Percentiles rank a stretch among this genome's conserved stretches.
Evolutionary conservation across 176 grass and related monocot genomes (phyloP).

Genomic region (Aegilops bicornis): DNA sequence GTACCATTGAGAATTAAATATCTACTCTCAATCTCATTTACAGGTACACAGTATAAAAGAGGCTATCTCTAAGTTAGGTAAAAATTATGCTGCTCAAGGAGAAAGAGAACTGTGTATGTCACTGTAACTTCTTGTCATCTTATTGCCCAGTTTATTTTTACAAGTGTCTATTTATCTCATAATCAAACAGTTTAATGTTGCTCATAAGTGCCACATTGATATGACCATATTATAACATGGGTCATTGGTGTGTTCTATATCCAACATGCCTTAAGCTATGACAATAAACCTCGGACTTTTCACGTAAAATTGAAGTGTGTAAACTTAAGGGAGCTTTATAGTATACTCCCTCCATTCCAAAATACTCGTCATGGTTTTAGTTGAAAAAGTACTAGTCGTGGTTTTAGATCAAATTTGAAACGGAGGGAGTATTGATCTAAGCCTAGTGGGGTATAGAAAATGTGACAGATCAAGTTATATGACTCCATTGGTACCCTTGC

Average conservation of each 20-base stretch:
- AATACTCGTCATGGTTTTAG: too few relatives aligned
- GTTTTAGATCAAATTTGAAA: too few relatives aligned
- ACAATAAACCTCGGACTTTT: background rate
- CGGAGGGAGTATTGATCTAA: background rate
- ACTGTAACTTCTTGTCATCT: background rate
- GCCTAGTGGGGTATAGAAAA: background rate
- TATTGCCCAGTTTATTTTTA: background rate
- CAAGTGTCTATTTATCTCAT: background rate
- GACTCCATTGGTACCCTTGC: background rate
- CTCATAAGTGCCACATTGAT: background rate
- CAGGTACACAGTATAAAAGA: constrained; percentile 83
- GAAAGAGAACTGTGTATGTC: constrained; percentile 73
- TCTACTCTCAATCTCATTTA: constrained; percentile 31
- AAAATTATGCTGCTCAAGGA: constrained; percentile 93
- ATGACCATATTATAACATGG: constrained; percentile 1
- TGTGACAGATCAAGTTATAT: background rate
- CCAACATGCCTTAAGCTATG: background rate
- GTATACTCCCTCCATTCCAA: background rate
- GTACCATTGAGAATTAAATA: background rate
- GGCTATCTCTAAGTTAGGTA: constrained; percentile 68
- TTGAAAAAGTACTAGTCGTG: too few relatives aligned
- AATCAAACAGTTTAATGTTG: background rate
- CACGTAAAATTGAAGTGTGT: background rate
- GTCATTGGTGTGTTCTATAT: background rate
- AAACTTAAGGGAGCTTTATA: background rate